A percentile compares a stretch with the other conserved stretches of the same genome.
Evolutionary conservation across 306 rosid genomes (phyloP).

Genomic region (Hylodesmum podocarpum): DNA sequence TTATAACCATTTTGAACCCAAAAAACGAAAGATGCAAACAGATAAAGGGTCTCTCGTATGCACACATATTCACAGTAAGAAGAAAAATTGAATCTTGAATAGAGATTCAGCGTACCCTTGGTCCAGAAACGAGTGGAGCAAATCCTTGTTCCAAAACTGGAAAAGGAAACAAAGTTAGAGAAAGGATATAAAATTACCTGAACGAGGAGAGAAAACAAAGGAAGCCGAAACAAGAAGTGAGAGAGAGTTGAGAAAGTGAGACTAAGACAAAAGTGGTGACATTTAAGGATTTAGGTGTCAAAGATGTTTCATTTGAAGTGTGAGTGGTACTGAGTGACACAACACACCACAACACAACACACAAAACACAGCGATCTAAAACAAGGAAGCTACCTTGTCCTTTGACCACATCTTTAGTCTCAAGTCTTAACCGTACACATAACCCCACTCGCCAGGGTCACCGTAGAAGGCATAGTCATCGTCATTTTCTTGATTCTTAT

Average conservation of each 20-base stretch:
- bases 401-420: background rate
- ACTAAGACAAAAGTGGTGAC: slow-evolving; percentile 12
- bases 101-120: slow-evolving; percentile 20
- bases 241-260: background rate
- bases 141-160: background rate
- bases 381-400: slow-evolving; percentile 14
- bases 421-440: background rate
- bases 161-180: background rate
- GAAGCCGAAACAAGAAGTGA: background rate
- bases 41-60: background rate
- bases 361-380: slow-evolving; percentile 12
- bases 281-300: slow-evolving; percentile 13
- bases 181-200: slow-evolving; percentile 31
- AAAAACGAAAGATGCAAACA: slow-evolving; percentile 12
- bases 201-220: background rate
- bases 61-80: background rate
- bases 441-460: background rate
- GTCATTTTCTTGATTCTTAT: background rate
- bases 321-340: background rate
- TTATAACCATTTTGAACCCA: background rate
- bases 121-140: slow-evolving; percentile 15
- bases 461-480: background rate
- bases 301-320: background rate
- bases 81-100: slow-evolving; percentile 14
- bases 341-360: too few species aligned